These are phyloP conservation scores for Anacardium occidentale DNA, from an alignment of 345 rosid genomes.

Conservation along the genomic window DNA sequence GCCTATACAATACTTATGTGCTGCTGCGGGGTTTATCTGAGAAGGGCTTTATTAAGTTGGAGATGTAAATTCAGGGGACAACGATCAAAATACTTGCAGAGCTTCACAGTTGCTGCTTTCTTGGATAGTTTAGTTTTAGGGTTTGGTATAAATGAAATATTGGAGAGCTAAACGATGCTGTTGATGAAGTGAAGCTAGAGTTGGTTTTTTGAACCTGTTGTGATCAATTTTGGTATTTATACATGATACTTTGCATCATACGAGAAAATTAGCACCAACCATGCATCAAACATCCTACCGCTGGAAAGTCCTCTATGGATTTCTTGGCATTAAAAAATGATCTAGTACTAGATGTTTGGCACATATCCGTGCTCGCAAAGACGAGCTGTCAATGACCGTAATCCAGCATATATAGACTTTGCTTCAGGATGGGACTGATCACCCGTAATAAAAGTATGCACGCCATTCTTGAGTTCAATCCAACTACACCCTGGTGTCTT, in stretches of 20 bases:
- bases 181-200: slow-evolving; percentile 1
- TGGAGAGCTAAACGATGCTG: slow-evolving; percentile 38
- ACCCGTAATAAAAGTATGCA: slow-evolving; percentile 36
- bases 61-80: slow-evolving; percentile 24
- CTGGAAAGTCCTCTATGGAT: not conserved
- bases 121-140: slow-evolving; percentile 15
- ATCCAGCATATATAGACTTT: slow-evolving; percentile 26
- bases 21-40: slow-evolving; percentile 7
- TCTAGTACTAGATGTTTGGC: not conserved
- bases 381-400: slow-evolving; percentile 35
- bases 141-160: slow-evolving; percentile 26
- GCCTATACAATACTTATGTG: not conserved
- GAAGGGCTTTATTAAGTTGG: slow-evolving; percentile 22
- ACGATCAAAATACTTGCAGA: slow-evolving; percentile 38
- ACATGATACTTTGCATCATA: too few relatives aligned
- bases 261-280: too few relatives aligned
- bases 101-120: slow-evolving; percentile 51
- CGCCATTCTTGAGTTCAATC: slow-evolving; percentile 39
- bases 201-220: slow-evolving; percentile 11
- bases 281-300: not conserved
- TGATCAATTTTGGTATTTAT: not conserved
- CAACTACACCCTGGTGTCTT: slow-evolving; percentile 54
- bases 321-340: not conserved
- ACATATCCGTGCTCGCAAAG: slow-evolving; percentile 31
- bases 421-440: slow-evolving; percentile 41